phyloP scores from a whole-genome alignment of 1,139 yeast species.

The Pichia sp. region DNA sequence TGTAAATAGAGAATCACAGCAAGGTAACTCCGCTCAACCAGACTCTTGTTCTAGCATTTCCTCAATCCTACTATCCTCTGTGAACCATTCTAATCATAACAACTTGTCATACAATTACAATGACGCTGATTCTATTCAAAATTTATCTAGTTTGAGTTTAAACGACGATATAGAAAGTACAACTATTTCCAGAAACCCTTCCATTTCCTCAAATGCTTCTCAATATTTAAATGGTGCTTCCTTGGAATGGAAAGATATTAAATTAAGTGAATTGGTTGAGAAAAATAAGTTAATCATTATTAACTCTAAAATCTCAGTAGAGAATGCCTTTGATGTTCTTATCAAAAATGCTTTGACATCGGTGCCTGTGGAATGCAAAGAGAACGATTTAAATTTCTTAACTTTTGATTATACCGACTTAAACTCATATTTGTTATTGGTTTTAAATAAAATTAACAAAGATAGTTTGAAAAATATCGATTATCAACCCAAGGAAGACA shows the following conservation, averaged over 20 bases:
- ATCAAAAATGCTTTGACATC: conserved; percentile 68
- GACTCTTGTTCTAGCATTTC: conserved; percentile 5
- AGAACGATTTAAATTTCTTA: conserved; percentile 53
- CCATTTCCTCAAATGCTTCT: conserved; percentile 22
- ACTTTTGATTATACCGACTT: conserved; percentile 91
- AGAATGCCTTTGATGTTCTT: conserved; percentile 77
- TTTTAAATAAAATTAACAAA: conserved; percentile 26
- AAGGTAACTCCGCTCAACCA: conserved; percentile 3
- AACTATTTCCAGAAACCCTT: conserved; percentile 24
- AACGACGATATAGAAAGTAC: background rate
- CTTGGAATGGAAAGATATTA: conserved; percentile 68
- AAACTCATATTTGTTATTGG: conserved; percentile 52
- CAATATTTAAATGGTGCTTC: conserved; percentile 19
- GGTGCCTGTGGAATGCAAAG: conserved; percentile 60
- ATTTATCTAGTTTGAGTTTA: background rate
- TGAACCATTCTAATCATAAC: background rate
- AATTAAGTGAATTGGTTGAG: conserved; percentile 67
- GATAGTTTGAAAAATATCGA: conserved; percentile 23
- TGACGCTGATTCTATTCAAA: background rate
- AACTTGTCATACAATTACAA: background rate
- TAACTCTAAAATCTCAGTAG: conserved; percentile 59
- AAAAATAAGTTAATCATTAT: conserved; percentile 68
- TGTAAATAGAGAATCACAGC: background rate
- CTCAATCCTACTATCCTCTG: conserved; percentile 6
- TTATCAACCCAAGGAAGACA: conserved; percentile 26